Conservation (phyloP, 768 basidiomycete genomes). For the Boletus eberwhitei region DNA sequence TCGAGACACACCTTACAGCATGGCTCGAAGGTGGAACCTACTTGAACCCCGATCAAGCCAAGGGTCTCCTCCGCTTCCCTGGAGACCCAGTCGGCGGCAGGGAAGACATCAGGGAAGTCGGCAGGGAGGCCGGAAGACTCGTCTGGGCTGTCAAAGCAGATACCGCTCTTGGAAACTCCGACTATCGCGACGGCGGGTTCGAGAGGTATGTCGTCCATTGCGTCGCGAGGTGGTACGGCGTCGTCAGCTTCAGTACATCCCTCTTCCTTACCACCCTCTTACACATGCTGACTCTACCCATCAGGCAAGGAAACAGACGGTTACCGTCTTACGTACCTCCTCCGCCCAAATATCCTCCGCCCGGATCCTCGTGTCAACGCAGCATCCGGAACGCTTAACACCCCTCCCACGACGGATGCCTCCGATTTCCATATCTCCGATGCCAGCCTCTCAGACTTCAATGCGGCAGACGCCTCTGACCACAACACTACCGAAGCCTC, state of each 20-base stretch:
- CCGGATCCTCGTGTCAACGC: conserved; percentile 41
- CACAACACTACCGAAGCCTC: conserved; percentile 12
- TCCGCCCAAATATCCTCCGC: conserved; percentile 70
- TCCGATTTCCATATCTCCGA: conserved; percentile 54
- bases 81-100: conserved; percentile 51
- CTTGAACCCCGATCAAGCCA: conserved; percentile 46
- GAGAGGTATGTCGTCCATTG: conserved; percentile 82
- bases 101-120: conserved; percentile 60
- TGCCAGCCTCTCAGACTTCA: conserved; percentile 37
- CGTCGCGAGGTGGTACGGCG: conserved; percentile 71
- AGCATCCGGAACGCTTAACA: conserved; percentile 47
- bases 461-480: conserved; percentile 20
- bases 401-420: conserved; percentile 70
- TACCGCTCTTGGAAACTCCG: neutral
- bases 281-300: conserved; percentile 15
- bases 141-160: conserved; percentile 58
- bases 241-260: conserved; percentile 76
- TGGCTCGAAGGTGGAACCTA: conserved; percentile 67
- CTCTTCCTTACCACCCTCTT: neutral
- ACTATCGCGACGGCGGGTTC: conserved; percentile 56
- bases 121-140: conserved; percentile 60
- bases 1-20: conserved; percentile 58
- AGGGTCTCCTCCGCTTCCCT: conserved; percentile 27
- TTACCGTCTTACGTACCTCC: conserved; percentile 69
- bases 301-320: conserved; percentile 45